Conservation (phyloP, 306 rosid species). For the Comarum palustre region DNA sequence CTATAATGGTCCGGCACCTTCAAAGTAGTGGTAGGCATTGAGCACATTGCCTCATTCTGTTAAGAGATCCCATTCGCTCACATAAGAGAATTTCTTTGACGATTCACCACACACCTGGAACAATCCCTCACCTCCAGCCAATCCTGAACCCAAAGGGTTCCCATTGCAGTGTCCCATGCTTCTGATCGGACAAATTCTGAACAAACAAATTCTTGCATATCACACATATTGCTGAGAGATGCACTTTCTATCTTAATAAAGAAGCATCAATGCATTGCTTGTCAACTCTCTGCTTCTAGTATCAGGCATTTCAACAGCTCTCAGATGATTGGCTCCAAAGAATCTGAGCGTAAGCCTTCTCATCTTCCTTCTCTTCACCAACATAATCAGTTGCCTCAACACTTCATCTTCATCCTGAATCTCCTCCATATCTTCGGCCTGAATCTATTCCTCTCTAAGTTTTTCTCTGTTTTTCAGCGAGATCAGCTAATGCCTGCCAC, state of each 20-base stretch:
- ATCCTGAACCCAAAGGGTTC: not conserved
- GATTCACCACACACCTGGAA: not conserved
- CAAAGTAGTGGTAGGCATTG: not conserved
- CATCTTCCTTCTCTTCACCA: conserved; percentile 72
- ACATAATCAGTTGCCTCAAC: conserved; percentile 40
- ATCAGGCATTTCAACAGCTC: conserved; percentile 27
- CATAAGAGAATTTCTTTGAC: not conserved
- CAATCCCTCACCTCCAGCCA: not conserved
- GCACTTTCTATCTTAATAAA: conserved; percentile 7
- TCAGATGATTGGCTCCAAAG: conserved; percentile 65
- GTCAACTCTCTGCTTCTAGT: conserved; percentile 5
- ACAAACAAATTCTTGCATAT: not conserved
- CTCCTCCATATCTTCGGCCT: conserved; percentile 49
- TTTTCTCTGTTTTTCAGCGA: conserved; percentile 37
- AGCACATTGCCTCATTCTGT: not conserved
- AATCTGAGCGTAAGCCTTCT: conserved; percentile 60
- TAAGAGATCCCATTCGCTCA: not conserved
- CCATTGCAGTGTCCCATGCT: not conserved
- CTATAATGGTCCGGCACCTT: not conserved
- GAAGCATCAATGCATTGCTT: not conserved
- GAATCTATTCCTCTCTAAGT: conserved; percentile 30
- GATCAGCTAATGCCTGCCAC: conserved; percentile 64
- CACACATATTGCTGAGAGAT: not conserved
- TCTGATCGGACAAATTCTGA: not conserved
- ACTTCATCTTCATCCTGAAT: conserved; percentile 54